Percentiles rank a stretch among this genome's conserved stretches.
phyloP scores from a whole-genome alignment of 2,329 filamentous ascomycete species.

The Fusarium penzigii region DNA sequence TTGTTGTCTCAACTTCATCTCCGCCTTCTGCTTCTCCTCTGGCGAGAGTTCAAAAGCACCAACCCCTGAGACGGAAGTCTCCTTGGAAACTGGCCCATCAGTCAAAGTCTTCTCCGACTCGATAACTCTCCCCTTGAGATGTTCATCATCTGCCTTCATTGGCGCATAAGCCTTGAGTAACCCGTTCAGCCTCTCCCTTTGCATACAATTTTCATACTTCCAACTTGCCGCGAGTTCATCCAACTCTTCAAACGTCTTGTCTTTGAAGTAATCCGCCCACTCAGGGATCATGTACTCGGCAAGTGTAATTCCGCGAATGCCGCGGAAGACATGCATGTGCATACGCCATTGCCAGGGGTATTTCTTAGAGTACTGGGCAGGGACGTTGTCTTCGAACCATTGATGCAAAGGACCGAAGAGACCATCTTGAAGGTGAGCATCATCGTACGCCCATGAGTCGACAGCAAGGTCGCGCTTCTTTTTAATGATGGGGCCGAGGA shows the following conservation, averaged over 20 bases:
- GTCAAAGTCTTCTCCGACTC: slow-evolving; percentile 4
- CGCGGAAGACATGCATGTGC: slow-evolving; percentile 49
- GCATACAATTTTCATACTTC: slow-evolving; percentile 54
- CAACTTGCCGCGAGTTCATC: slow-evolving; percentile 55
- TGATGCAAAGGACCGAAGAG: slow-evolving; percentile 41
- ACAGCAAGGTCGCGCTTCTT: slow-evolving; percentile 57
- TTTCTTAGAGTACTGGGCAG: slow-evolving; percentile 43
- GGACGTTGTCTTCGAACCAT: slow-evolving; percentile 47
- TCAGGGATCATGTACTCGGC: slow-evolving; percentile 53
- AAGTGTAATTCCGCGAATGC: slow-evolving; percentile 41
- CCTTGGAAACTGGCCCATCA: slow-evolving; percentile 2
- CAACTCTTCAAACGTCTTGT: slow-evolving; percentile 50
- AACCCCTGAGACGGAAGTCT: slow-evolving; percentile 26
- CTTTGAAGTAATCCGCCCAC: slow-evolving; percentile 55
- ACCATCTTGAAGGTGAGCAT: slow-evolving; percentile 28
- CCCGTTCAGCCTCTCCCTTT: slow-evolving; percentile 51
- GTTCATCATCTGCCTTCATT: slow-evolving; percentile 24
- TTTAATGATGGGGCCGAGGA: slow-evolving; percentile 51
- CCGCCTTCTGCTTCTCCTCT: slow-evolving; percentile 13
- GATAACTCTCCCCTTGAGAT: slow-evolving; percentile 32
- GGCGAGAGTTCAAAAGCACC: slow-evolving; percentile 33
- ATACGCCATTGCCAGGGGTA: slow-evolving; percentile 52
- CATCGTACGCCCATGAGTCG: slow-evolving; percentile 53
- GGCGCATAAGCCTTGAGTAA: slow-evolving; percentile 47
- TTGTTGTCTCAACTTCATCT: background rate